Evolutionary conservation across 2,329 filamentous ascomycete genomes (phyloP), one percentile per base, ranked within the genome.

Genomic region (Colletotrichum karsti): DNA sequence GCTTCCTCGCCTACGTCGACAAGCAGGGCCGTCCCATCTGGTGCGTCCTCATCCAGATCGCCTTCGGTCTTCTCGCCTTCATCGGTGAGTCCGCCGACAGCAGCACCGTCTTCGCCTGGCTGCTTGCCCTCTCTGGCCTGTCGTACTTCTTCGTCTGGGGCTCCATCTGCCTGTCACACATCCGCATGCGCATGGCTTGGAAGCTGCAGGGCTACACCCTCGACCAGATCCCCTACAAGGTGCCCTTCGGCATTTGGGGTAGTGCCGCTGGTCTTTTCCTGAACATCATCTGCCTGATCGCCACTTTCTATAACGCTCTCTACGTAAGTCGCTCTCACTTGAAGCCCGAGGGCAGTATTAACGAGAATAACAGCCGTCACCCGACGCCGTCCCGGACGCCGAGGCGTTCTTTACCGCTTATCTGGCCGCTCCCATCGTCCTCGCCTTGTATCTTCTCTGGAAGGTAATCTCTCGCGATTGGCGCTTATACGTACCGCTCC

Each of bases 61-160:
- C 76, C n/a, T 84, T 91, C 50, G 89, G 89, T 18, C 79, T 89
- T 53, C 81, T 91, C 13, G 87, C 87, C 39, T 91, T 88, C 76
- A 79, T 91, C 37, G 66, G 66, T 24, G 66, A 69, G 55, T 69
- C 66, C 12, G 66, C 61, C 24, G 63, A 69, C 54, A 59, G 84
- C 83, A 46, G 72, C 39, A 79, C 78, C 1, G 83, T 89, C 69
- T 92, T 92, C 80, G 82, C 82, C 73, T 92, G 90, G 90, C 84
- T 92, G 60, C 83, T 93, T 39, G 87, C 92, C 1, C 86, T 95
- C 20, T 93, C 91, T 0, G 92, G 91, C 57, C 87, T 94, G 9
- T 88, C 89, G 3, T 91, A 88, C 69, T 88, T 95, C 77, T 93
- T 94, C 79, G 91, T 92, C 26, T 95, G 92, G 92, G 90, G 88